Conservation (phyloP, 2,329 filamentous ascomycete species). For the Ophiostoma sp. region DNA sequence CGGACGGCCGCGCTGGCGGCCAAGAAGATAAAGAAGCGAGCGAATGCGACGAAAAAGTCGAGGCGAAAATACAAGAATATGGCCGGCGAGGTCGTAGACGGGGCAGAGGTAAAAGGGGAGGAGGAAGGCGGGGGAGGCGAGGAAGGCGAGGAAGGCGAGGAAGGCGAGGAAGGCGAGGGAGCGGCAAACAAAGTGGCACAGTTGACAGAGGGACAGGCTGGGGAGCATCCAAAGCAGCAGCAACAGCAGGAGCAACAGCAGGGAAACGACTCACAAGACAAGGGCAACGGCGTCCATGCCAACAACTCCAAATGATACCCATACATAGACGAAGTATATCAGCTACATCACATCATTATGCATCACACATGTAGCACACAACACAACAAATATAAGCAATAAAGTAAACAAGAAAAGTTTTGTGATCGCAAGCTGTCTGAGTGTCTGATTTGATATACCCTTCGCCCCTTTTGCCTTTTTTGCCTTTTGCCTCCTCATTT, state of each 20-base stretch:
- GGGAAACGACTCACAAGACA: background rate
- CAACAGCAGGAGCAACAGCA: background rate
- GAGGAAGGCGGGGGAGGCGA: constrained; percentile 19
- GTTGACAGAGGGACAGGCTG: constrained; percentile 9
- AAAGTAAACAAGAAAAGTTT: background rate
- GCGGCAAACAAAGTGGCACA: background rate
- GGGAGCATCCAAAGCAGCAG: background rate
- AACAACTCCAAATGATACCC: constrained; percentile 1
- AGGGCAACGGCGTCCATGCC: background rate
- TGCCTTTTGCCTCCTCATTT: constrained; percentile 3
- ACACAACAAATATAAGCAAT: background rate
- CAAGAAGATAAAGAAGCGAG: constrained; percentile 62
- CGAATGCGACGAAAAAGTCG: constrained; percentile 75
- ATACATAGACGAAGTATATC: background rate
- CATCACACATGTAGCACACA: background rate
- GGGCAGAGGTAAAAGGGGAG: constrained; percentile 25
- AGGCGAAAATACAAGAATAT: constrained; percentile 70
- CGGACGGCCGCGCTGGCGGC: constrained; percentile 60
- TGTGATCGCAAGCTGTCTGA: constrained; percentile 1
- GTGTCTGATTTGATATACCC: background rate
- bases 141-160: constrained; percentile 19
- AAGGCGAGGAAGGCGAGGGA: constrained; percentile 18
- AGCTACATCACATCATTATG: background rate
- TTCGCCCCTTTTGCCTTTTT: constrained; percentile 7
- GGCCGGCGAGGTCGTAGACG: constrained; percentile 40